These are phyloP conservation scores for Ilyonectria sp. DNA, from an alignment of 2,329 filamentous ascomycete genomes.

Conservation along the genomic window DNA sequence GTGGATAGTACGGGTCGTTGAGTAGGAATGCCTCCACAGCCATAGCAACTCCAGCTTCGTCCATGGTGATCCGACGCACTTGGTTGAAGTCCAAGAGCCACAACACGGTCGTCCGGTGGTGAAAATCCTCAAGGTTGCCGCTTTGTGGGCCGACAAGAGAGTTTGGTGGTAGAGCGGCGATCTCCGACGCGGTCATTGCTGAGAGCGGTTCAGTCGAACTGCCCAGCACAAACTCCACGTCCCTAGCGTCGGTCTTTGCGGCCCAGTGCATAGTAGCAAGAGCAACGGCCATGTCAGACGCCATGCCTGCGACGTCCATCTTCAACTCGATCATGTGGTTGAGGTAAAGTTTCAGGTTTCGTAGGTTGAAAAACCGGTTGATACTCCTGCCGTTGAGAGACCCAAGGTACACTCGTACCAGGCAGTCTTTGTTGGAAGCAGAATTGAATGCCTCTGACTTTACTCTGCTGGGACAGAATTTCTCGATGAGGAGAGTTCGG, in stretches of 20 bases:
- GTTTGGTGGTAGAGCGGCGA: background rate
- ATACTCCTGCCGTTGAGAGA: background rate
- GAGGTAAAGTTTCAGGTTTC: constrained; percentile 52
- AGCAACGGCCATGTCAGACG: constrained; percentile 44
- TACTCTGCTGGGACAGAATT: constrained; percentile 32
- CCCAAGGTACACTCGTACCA: constrained; percentile 43
- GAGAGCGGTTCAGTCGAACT: constrained; percentile 23
- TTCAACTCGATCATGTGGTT: constrained; percentile 47
- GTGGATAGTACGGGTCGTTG: constrained; percentile 46
- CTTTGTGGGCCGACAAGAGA: background rate
- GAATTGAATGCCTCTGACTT: constrained; percentile 26
- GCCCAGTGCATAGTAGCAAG: constrained; percentile 53
- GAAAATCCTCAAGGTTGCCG: constrained; percentile 26
- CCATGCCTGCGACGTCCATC: constrained; percentile 40
- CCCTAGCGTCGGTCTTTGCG: constrained; percentile 47
- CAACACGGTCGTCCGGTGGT: constrained; percentile 33
- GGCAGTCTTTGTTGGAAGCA: constrained; percentile 41
- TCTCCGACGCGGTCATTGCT: background rate
- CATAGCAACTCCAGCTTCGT: constrained; percentile 37
- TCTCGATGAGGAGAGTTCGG: constrained; percentile 40
- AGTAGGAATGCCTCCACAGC: constrained; percentile 37
- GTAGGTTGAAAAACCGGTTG: constrained; percentile 45
- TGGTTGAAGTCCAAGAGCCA: constrained; percentile 54
- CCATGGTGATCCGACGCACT: constrained; percentile 40
- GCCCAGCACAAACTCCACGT: constrained; percentile 53